Percentiles rank a stretch among this genome's conserved stretches.
These are phyloP conservation scores for Hansenula sp. DNA, from an alignment of 1,139 yeast genomes.

Conservation along the genomic window DNA sequence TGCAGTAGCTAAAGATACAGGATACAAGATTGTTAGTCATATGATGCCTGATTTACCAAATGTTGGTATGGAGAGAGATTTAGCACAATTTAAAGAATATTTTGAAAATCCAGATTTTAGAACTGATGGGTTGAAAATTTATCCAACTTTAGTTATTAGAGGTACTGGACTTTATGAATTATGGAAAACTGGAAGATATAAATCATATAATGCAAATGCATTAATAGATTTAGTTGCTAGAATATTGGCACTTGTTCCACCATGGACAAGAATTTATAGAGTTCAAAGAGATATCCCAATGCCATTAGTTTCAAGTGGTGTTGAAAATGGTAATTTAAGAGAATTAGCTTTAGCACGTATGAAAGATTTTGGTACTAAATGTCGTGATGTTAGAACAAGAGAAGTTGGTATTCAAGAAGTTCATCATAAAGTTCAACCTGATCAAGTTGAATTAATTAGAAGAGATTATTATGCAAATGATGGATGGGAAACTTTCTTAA, in stretches of 20 bases:
- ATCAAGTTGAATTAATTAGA: slow-evolving; percentile 91
- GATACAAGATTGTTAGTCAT: slow-evolving; percentile 95
- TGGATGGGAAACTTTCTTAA: slow-evolving; percentile 97
- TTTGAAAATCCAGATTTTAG: slow-evolving; percentile 96
- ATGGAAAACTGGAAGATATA: slow-evolving; percentile 95
- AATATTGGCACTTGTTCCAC: slow-evolving; percentile 93
- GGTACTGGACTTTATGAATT: slow-evolving; percentile 97
- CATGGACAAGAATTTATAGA: slow-evolving; percentile 98
- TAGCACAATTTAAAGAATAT: slow-evolving; percentile 92
- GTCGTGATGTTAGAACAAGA: slow-evolving; percentile 97
- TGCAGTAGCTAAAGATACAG: slow-evolving; percentile 94
- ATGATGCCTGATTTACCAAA: slow-evolving; percentile 99
- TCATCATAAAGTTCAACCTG: slow-evolving; percentile 95
- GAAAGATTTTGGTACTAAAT: slow-evolving; percentile 95
- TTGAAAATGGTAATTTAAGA: slow-evolving; percentile 93
- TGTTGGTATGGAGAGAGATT: slow-evolving; percentile 97
- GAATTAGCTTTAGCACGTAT: slow-evolving; percentile 94
- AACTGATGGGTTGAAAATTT: slow-evolving; percentile 92
- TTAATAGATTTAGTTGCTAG: slow-evolving; percentile 92
- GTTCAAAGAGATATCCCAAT: slow-evolving; percentile 99
- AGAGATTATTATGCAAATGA: slow-evolving; percentile 97
- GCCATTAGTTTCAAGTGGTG: slow-evolving; percentile 98
- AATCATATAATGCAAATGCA: slow-evolving; percentile 92
- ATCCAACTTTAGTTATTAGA: slow-evolving; percentile 94
- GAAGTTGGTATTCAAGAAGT: slow-evolving; percentile 99